These are phyloP conservation scores for Rhytidhysteron rufulum DNA, from an alignment of 2,329 filamentous ascomycete genomes.

Conservation along the genomic window DNA sequence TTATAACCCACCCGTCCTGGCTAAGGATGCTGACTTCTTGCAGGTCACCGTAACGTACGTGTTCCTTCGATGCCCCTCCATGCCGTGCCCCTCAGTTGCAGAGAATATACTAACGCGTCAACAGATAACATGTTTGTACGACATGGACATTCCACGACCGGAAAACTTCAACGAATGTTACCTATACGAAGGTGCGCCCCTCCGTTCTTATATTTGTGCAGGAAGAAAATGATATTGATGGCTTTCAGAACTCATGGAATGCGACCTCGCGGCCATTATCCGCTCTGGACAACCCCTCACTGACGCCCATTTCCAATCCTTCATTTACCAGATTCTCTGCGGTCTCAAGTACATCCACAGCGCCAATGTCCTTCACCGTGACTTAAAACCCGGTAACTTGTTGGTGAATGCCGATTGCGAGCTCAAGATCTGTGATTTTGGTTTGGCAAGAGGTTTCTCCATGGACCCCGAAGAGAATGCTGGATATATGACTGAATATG, in stretches of 20 bases:
- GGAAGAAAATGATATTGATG: too few species aligned
- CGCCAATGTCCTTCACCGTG: conserved; percentile 93
- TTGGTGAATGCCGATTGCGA: conserved; percentile 99
- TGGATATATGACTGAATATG: conserved; percentile 99
- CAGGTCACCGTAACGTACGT: conserved; percentile 47
- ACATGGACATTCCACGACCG: conserved; percentile 97
- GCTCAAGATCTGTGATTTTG: conserved; percentile 98
- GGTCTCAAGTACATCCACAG: conserved; percentile 99
- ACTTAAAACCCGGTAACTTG: conserved; percentile 94
- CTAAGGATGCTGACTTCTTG: conserved; percentile 16
- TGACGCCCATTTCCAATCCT: conserved; percentile 98
- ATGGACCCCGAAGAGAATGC: conserved; percentile 97
- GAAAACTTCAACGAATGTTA: conserved; percentile 99
- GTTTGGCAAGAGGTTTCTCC: conserved; percentile 92
- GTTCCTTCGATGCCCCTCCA: conserved; percentile 57
- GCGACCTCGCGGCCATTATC: conserved; percentile 96
- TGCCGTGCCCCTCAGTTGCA: conserved; percentile 26
- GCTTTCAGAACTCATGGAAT: conserved; percentile 92
- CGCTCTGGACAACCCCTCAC: conserved; percentile 94
- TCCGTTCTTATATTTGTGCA: too few species aligned
- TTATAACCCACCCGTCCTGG: background rate
- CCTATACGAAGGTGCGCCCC: conserved; percentile 80
- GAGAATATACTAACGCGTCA: conserved; percentile 34
- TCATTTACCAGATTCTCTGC: conserved; percentile 99
- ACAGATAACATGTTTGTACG: conserved; percentile 96